A percentile compares a stretch with the other conserved stretches of the same genome.
Conservation (phyloP, 768 basidiomycete genomes). For the Boletales sp. region DNA sequence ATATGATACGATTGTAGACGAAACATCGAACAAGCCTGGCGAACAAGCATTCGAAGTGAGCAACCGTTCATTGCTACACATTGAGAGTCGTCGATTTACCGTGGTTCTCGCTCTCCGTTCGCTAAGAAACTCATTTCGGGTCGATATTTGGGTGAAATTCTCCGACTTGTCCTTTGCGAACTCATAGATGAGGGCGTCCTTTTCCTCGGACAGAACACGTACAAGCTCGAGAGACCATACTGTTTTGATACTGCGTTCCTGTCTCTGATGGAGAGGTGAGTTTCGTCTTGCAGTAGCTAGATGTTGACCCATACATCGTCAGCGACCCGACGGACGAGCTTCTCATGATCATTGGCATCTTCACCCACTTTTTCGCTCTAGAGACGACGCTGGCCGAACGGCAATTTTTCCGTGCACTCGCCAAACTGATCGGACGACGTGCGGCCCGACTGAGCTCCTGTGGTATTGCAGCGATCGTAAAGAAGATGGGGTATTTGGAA, state of each 20-base stretch:
- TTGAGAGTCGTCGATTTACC: background rate
- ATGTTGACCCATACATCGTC: slow-evolving; percentile 6
- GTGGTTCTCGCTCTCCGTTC: background rate
- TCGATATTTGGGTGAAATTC: slow-evolving; percentile 93
- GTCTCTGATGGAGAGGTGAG: slow-evolving; percentile 91
- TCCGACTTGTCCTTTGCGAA: slow-evolving; percentile 92
- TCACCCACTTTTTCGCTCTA: slow-evolving; percentile 93
- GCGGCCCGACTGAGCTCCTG: slow-evolving; percentile 91
- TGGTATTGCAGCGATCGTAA: slow-evolving; percentile 94
- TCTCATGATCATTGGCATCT: slow-evolving; percentile 95
- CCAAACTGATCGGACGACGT: slow-evolving; percentile 83
- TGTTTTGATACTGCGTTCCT: slow-evolving; percentile 96
- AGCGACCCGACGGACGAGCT: slow-evolving; percentile 97
- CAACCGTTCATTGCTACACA: background rate
- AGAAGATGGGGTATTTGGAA: slow-evolving; percentile 91
- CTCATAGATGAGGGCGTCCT: slow-evolving; percentile 95
- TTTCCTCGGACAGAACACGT: slow-evolving; percentile 97
- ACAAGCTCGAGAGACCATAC: slow-evolving; percentile 94
- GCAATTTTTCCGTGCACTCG: slow-evolving; percentile 94
- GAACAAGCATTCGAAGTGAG: slow-evolving; percentile 90
- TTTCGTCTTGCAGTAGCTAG: background rate
- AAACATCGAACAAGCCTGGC: slow-evolving; percentile 92
- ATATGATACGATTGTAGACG: slow-evolving; percentile 90
- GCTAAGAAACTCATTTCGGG: slow-evolving; percentile 90
- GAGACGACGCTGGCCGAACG: slow-evolving; percentile 96